Evolutionary conservation across 441 rosid genomes (phyloP), one percentile per base, ranked within the genome.

Genomic region (Biscutella laevigata): DNA sequence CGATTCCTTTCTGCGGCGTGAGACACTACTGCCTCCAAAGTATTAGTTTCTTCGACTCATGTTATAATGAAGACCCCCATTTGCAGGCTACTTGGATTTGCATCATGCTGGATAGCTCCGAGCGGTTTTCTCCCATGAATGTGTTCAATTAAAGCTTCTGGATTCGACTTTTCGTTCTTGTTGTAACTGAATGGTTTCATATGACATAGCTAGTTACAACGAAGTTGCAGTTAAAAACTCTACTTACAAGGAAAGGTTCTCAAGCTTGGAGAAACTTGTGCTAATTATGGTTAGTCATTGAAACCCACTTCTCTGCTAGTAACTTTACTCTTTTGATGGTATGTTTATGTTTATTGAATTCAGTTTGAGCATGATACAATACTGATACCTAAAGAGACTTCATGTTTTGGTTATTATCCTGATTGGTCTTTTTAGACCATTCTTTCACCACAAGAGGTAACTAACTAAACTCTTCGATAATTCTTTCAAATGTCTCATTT

Each of bases 321-420:
- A 9, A 8, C 36, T 22, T 30, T 26, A n/a, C 66, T 42, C n/a
- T 28, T 16, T 48, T 15, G 26, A 49, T 60, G 32, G 40, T 70
- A 61, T 11, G 29, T n/a, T 19, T 41, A 12, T 50, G 4, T 44
- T 21, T 30, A 49, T 37, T 29, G 4, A 27, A 33, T 47, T 47
- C 74, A 84, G 97, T 89, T 89, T 66, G 91, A 84, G 58, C 82
- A 84, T 0, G 97, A 86, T 54, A 71, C 77, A 0, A 70, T 83
- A 65, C 62, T 84, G 77, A 56, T 79, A 69, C 94, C 97, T 2
- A 86, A 79, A 64, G 85, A 86, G 75, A 89, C 95, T 7, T 66
- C 97, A 47, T 80, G 82, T 82, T 89, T 84, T 37, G 94, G 97
- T 10, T 82, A 83, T 63, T 84, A 68, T 64, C 83, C 88, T n/a